These are phyloP conservation scores for Solidago caesia DNA, from an alignment of 129 eudicot species.

Conservation along the genomic window DNA sequence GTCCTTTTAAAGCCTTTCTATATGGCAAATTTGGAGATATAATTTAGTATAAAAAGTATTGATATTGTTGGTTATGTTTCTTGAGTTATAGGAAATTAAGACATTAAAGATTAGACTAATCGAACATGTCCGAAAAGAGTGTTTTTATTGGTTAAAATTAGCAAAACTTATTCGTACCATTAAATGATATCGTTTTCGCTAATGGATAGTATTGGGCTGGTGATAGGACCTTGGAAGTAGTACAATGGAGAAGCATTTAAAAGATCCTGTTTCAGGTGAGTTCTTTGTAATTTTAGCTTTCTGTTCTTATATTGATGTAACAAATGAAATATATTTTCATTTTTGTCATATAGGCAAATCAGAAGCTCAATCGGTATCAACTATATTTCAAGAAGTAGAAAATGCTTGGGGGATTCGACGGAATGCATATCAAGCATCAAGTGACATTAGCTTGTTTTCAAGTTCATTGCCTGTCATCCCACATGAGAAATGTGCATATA, in stretches of 20 bases:
- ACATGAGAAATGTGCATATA: conserved; percentile 48
- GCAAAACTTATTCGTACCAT: not conserved
- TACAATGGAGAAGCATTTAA: conserved; percentile 41
- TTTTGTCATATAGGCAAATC: conserved; percentile 36
- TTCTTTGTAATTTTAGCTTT: not conserved
- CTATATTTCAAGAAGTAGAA: conserved; percentile 45
- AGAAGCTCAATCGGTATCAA: conserved; percentile 31
- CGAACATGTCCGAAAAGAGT: not conserved
- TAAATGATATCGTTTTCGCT: conserved; percentile 14
- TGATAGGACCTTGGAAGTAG: conserved; percentile 24
- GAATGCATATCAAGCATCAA: conserved; percentile 48
- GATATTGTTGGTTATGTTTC: conserved; percentile 8
- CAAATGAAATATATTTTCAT: not conserved
- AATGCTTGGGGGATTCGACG: conserved; percentile 53
- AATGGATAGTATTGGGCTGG: conserved; percentile 28
- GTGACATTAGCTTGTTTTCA: conserved; percentile 74
- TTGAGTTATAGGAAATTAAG: not conserved
- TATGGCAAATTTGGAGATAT: not conserved
- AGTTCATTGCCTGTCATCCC: conserved; percentile 77
- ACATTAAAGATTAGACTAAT: not conserved
- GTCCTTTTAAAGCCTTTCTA: not conserved
- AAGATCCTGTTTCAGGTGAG: conserved; percentile 32
- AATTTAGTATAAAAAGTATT: not conserved
- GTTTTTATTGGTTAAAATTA: not conserved
- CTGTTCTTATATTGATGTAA: conserved; percentile 7